Evolutionary conservation across 2,329 filamentous ascomycete species (phyloP), one percentile per base, ranked within the genome.

Genomic region (Aspergillus hortae): DNA sequence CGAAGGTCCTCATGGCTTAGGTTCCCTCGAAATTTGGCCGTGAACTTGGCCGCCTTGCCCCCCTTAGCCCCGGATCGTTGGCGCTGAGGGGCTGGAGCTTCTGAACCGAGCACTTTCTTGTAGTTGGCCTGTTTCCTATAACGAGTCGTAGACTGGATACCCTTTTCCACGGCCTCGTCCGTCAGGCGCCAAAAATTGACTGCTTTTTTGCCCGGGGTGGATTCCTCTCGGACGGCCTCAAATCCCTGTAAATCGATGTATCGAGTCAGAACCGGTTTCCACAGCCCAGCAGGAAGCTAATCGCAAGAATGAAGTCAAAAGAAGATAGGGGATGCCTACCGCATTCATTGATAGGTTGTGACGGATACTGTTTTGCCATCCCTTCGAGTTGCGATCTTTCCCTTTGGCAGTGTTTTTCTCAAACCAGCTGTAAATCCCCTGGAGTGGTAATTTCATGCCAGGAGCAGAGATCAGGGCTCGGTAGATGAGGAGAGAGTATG

Each of bases 271-370:
- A 27, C 33, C 36, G 17, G 36, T 38, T 30, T 17, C 19, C 33
- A 48, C 17, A 19, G 15, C 12, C 23, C 21, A 30, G 36, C 11
- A 25, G 17, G 25, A 27, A 40, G 36, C 27, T 30, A 9, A 30
- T 30, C 27, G 27, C 30, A 47, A 49, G 44, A 53, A 36, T 36
- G 27, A 51, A 9, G 47, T 55, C 44, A 56, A 51, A 33, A 52
- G 17, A 48, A 57, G 45, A 23, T 7, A 33, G 41, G 54, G 55
- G 19, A 12, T 47, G 78, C 84, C 73, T 83, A 96, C 92, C 55
- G 81, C 80, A 63, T 97, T 97, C 92, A 97, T 96, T 44, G 90
- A 96, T 6, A 97, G 77, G 61, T 97, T 97, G 70, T 97, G 92
- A 2, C 92, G 84, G 58, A 97, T 95, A 67, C 90, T 95, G 71